phyloP scores from a whole-genome alignment of 306 rosid genomes.

The Comarum palustre region DNA sequence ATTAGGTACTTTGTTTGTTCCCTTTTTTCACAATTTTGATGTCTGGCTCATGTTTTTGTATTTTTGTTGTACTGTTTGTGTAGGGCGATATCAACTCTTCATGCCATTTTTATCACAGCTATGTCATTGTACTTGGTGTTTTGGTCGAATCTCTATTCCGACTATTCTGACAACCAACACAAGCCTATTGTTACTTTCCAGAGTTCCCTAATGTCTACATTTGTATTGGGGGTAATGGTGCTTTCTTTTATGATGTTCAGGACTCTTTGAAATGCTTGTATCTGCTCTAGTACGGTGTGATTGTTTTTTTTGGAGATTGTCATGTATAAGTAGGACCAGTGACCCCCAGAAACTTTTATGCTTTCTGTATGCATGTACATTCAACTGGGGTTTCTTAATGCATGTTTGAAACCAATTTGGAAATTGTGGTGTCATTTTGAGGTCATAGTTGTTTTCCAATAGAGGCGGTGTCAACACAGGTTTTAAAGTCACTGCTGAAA shows the following conservation, averaged over 20 bases:
- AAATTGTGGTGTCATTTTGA: background rate
- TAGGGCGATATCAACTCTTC: constrained; percentile 86
- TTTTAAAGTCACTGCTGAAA: background rate
- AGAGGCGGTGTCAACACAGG: background rate
- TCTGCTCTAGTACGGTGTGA: background rate
- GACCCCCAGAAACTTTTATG: background rate
- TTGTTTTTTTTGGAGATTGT: background rate
- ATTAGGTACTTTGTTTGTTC: constrained; percentile 20
- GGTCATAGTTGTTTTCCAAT: background rate
- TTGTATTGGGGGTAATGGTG: constrained; percentile 69
- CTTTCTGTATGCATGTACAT: background rate
- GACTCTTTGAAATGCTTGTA: background rate
- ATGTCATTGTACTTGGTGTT: constrained; percentile 77
- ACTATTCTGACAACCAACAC: constrained; percentile 49
- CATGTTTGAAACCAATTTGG: background rate
- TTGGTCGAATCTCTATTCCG: constrained; percentile 75
- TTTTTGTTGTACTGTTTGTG: constrained; percentile 18
- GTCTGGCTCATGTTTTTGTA: constrained; percentile 6
- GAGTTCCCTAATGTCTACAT: constrained; percentile 60
- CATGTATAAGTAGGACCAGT: background rate
- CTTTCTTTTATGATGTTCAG: background rate
- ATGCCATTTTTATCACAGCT: constrained; percentile 76
- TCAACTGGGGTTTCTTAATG: background rate
- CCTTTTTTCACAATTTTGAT: constrained; percentile 12
- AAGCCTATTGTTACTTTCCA: constrained; percentile 47